Percentiles rank a stretch among this genome's conserved stretches.
These are phyloP conservation scores for Ambrosia trifida DNA, from an alignment of 129 eudicot species.

Conservation along the genomic window DNA sequence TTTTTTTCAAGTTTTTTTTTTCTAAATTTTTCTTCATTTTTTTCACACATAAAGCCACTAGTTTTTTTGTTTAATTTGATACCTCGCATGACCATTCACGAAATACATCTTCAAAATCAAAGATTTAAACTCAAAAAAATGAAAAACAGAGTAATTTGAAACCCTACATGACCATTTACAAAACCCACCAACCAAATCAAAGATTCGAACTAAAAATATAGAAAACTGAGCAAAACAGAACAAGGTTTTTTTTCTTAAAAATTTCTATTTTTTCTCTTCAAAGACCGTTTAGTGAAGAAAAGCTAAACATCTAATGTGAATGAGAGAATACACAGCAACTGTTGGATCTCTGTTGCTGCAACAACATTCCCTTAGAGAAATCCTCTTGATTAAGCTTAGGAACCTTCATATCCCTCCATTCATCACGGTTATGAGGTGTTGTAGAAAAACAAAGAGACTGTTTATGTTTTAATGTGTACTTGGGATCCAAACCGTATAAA, in stretches of 20 bases:
- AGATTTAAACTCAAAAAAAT: too few relatives aligned
- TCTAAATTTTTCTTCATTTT: too few relatives aligned
- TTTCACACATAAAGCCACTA: too few relatives aligned
- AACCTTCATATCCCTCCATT: slow-evolving; percentile 47
- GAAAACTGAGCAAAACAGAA: slow-evolving; percentile 14
- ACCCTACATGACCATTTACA: too few relatives aligned
- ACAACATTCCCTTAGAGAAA: slow-evolving; percentile 33
- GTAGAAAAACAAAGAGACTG: slow-evolving; percentile 34
- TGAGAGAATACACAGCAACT: slow-evolving; percentile 34
- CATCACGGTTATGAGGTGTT: slow-evolving; percentile 33
- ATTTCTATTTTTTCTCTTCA: too few relatives aligned
- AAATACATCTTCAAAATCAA: too few relatives aligned
- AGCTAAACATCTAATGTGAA: slow-evolving; percentile 77
- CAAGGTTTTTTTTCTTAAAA: background rate
- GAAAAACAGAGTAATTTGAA: too few relatives aligned
- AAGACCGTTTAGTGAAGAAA: slow-evolving; percentile 68
- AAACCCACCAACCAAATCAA: too few relatives aligned
- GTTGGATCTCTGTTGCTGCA: slow-evolving; percentile 47
- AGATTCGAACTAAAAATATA: background rate
- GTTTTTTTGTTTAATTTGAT: slow-evolving; percentile 4
- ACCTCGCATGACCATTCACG: slow-evolving; percentile 12
- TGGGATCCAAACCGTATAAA: slow-evolving; percentile 34
- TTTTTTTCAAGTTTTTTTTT: too few relatives aligned
- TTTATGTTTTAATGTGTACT: slow-evolving; percentile 43
- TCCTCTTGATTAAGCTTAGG: slow-evolving; percentile 42